These are phyloP conservation scores for Agroathelia rolfsii DNA, from an alignment of 1,284 basidiomycete genomes.

Conservation along the genomic window DNA sequence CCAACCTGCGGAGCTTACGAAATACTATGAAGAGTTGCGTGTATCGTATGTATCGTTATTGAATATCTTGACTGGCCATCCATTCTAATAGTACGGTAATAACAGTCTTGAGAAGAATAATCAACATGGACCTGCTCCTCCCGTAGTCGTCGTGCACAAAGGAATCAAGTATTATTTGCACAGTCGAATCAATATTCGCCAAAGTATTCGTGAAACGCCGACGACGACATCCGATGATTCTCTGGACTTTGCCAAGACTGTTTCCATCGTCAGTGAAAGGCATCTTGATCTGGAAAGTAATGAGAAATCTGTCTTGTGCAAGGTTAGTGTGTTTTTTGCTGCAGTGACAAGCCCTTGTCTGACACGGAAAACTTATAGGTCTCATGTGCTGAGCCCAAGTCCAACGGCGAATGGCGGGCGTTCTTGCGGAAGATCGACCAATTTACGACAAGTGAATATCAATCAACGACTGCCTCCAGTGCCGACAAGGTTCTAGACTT, in stretches of 20 bases:
- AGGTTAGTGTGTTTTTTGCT: constrained; percentile 29
- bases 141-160: constrained; percentile 32
- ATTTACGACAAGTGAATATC: constrained; percentile 24
- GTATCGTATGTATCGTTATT: constrained; percentile 32
- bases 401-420: constrained; percentile 34
- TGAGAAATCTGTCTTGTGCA: constrained; percentile 39
- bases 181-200: constrained; percentile 39
- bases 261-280: constrained; percentile 30
- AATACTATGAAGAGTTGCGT: constrained; percentile 31
- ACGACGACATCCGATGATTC: constrained; percentile 5
- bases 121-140: constrained; percentile 31
- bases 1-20: constrained; percentile 32
- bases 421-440: constrained; percentile 48
- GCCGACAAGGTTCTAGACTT: too few relatives aligned
- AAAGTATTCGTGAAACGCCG: constrained; percentile 26
- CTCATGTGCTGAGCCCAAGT: constrained; percentile 28
- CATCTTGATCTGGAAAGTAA: constrained; percentile 46
- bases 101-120: constrained; percentile 26
- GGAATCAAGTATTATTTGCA: constrained; percentile 39
- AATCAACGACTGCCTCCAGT: constrained; percentile 9
- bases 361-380: too few relatives aligned
- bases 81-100: constrained; percentile 9
- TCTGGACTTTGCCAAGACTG: constrained; percentile 5
- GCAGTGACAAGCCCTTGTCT: too few relatives aligned
- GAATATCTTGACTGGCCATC: constrained; percentile 1